Evolutionary conservation across 2,329 filamentous ascomycete genomes (phyloP).

Genomic region (Penicillium nordicum): DNA sequence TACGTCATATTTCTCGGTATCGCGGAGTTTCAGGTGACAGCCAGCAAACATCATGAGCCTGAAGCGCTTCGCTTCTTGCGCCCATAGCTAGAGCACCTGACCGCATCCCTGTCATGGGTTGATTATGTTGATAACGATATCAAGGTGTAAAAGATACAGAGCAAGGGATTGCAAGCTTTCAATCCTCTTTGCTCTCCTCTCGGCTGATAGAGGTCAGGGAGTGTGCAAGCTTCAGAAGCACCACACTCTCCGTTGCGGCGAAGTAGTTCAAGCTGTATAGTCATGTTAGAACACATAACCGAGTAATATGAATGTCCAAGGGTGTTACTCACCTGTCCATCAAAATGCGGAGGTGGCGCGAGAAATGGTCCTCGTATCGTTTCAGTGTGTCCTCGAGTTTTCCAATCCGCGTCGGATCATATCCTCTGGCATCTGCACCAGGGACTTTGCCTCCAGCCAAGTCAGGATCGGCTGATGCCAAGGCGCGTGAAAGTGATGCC

Average conservation of each 20-base stretch:
- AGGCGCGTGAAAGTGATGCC: conserved; percentile 76
- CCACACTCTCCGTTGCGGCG: conserved; percentile 93
- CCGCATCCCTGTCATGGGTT: background rate
- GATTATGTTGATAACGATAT: background rate
- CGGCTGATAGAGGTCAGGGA: conserved; percentile 42
- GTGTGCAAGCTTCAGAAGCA: conserved; percentile 70
- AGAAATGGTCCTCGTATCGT: conserved; percentile 93
- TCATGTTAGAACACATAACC: background rate
- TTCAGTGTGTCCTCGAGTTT: conserved; percentile 83
- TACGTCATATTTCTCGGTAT: background rate
- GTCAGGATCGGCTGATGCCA: conserved; percentile 80
- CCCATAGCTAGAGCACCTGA: background rate
- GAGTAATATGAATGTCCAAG: background rate
- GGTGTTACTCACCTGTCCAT: conserved; percentile 63
- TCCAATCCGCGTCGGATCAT: conserved; percentile 59
- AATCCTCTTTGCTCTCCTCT: conserved; percentile 33
- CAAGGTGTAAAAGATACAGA: background rate
- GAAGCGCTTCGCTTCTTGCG: background rate
- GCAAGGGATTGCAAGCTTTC: background rate
- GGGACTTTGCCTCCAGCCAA: conserved; percentile 45
- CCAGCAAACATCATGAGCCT: background rate
- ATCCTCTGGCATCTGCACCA: conserved; percentile 43
- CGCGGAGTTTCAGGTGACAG: background rate
- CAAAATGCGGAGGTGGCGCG: conserved; percentile 84
- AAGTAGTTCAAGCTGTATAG: conserved; percentile 72